Evolutionary conservation across 495 filamentous ascomycete genomes (phyloP).

Genomic region (Penicillium roqueforti): DNA sequence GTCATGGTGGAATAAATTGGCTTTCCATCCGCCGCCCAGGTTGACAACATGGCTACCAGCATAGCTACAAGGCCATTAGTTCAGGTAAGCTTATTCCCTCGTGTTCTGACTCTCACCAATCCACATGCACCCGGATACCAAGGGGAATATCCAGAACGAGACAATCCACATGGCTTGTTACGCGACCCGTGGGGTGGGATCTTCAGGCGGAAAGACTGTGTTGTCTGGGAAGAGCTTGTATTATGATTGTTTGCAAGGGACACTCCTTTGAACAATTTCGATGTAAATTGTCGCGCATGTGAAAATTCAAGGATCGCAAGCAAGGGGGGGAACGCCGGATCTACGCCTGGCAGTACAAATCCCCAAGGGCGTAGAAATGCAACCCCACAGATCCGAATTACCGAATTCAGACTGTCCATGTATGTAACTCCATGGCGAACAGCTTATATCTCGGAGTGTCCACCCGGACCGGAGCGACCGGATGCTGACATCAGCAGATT

Average conservation of each 20-base stretch:
- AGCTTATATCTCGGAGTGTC: background rate
- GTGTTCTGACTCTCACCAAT: slow-evolving; percentile 41
- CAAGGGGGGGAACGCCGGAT: background rate
- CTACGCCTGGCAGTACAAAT: background rate
- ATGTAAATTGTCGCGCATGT: background rate
- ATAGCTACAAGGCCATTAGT: slow-evolving; percentile 35
- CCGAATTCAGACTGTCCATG: background rate
- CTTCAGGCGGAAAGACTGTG: background rate
- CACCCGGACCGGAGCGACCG: background rate
- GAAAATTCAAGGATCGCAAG: background rate
- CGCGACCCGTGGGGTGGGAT: background rate
- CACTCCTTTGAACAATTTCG: background rate
- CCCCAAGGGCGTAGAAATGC: background rate
- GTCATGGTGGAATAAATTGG: slow-evolving; percentile 60
- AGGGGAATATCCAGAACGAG: slow-evolving; percentile 60
- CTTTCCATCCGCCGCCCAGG: slow-evolving; percentile 57
- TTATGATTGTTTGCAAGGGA: slow-evolving; percentile 6
- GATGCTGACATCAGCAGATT: background rate
- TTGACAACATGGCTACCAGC: slow-evolving; percentile 55
- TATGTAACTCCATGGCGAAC: background rate
- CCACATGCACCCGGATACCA: slow-evolving; percentile 68
- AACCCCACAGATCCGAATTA: slow-evolving; percentile 1
- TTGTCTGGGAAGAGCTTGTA: background rate
- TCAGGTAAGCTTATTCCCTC: background rate
- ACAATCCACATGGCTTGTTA: slow-evolving; percentile 27